These are phyloP conservation scores for Typha latifolia DNA, from an alignment of 176 grass and related monocot species.

Conservation along the genomic window DNA sequence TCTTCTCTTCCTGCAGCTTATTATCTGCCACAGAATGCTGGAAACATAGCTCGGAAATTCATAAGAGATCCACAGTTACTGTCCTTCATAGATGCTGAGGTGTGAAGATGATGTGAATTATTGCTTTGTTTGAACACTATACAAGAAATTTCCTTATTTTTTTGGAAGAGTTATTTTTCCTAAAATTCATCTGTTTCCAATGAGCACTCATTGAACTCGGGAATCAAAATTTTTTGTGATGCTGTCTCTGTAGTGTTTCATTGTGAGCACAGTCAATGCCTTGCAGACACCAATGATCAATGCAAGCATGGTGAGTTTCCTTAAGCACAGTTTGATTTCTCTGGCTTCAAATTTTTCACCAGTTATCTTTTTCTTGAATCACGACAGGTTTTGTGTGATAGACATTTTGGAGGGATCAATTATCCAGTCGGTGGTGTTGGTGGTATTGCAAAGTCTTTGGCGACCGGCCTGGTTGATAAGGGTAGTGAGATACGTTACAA, in stretches of 20 bases:
- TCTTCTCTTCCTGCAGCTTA: slow-evolving; percentile 51
- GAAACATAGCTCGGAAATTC: slow-evolving; percentile 87
- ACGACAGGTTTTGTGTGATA: slow-evolving; percentile 87
- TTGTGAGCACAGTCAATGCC: slow-evolving; percentile 92
- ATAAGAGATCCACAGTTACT: slow-evolving; percentile 88
- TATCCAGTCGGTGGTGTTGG: slow-evolving; percentile 91
- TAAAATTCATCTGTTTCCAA: neutral
- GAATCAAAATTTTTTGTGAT: slow-evolving; percentile 9
- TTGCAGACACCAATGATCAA: slow-evolving; percentile 98
- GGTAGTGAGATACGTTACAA: slow-evolving; percentile 75
- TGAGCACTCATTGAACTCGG: slow-evolving; percentile 8
- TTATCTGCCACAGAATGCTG: slow-evolving; percentile 92
- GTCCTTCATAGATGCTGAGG: slow-evolving; percentile 98
- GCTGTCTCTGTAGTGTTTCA: slow-evolving; percentile 69
- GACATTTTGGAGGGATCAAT: slow-evolving; percentile 93
- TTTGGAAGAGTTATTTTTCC: slow-evolving; percentile 1
- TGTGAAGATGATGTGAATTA: slow-evolving; percentile 57
- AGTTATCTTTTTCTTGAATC: slow-evolving; percentile 31
- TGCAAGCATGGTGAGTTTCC: slow-evolving; percentile 77
- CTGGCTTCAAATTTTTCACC: slow-evolving; percentile 1
- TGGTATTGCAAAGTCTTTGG: slow-evolving; percentile 66
- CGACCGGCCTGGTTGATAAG: slow-evolving; percentile 73
- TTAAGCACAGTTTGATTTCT: slow-evolving; percentile 2
- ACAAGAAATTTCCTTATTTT: neutral
- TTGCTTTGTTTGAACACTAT: slow-evolving; percentile 18